Base-by-base conservation (phyloP, 768 basidiomycete genomes). In the Mycena sanguinolenta region DNA sequence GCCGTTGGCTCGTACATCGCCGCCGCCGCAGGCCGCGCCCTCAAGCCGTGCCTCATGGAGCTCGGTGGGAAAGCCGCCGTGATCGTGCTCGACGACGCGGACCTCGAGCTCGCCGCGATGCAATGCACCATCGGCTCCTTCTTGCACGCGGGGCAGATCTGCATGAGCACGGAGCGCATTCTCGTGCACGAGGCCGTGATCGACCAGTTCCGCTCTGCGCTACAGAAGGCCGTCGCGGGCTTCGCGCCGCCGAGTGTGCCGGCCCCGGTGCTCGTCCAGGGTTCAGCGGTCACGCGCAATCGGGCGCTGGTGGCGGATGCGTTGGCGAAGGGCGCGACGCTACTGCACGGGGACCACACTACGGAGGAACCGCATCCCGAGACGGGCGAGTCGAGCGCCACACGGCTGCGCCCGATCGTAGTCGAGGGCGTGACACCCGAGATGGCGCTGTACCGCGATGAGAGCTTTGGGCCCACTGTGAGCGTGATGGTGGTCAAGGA, bases 111-210 rank as follows among this genome's bases (percentile, higher is more conserved):
- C 69, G 86, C 89, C 9, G 86, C 88, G 5, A 78, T 82, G 54
- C 88, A 86, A 87, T 81, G 86, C 2, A 80, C 84, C 2, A 81
- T 83, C 75, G 88, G 89, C 50, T 83, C 89, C 59, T 89, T 84
- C 79, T 85, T 80, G 77, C 92, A 91, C 75, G 86, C 89, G 49
- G 91, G 92, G 28, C 91, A 93, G 79, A 81, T 84, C 50, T 93
- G 92, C 80, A 88, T 88, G 75, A 90, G 90, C 27, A 89, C 92
- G 23, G 90, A 91, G 52, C 86, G 92, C 69, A 87, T 92, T 72
- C 90, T 84, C 72, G 91, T 93, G 17, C 91, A 92, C 73, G 84
- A 84, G 69, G 76, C 76, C 16, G 84, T 92, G 69, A 90, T 92
- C 78, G 91, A 93, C 75, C 78, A 86, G 69, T 92, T 93, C 83